phyloP scores from a whole-genome alignment of 176 grass and related monocot species.

The Triticum urartu region DNA sequence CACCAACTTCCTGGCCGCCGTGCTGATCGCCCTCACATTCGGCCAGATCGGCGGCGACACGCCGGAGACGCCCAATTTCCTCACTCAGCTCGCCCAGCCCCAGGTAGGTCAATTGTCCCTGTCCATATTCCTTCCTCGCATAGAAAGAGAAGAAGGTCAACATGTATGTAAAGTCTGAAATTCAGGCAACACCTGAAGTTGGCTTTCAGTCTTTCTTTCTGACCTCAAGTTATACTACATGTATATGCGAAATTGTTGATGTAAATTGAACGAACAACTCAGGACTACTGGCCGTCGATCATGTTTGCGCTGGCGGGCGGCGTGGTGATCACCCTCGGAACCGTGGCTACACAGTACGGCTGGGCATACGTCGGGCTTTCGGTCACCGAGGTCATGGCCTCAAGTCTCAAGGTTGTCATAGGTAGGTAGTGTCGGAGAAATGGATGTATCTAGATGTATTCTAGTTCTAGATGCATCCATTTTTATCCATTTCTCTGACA shows the following conservation, averaged over 20 bases:
- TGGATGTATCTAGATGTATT: too few relatives aligned
- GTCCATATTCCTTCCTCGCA: too few relatives aligned
- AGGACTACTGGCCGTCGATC: slow-evolving; percentile 84
- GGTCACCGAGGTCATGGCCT: slow-evolving; percentile 88
- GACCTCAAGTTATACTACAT: background rate
- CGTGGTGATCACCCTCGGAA: slow-evolving; percentile 76
- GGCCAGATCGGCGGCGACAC: slow-evolving; percentile 71
- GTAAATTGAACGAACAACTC: background rate
- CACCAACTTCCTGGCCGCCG: slow-evolving; percentile 80
- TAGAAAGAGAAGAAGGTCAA: too few relatives aligned
- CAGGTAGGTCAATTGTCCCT: background rate
- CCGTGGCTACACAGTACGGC: slow-evolving; percentile 85
- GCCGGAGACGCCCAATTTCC: slow-evolving; percentile 70
- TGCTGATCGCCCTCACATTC: slow-evolving; percentile 70
- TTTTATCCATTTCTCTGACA: too few relatives aligned
- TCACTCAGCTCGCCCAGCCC: slow-evolving; percentile 77
- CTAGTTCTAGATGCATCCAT: too few relatives aligned
- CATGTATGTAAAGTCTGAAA: too few relatives aligned
- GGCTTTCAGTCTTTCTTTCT: background rate
- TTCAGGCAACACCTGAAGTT: background rate
- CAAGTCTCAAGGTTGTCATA: slow-evolving; percentile 89
- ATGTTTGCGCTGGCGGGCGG: slow-evolving; percentile 80
- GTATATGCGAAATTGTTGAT: too few relatives aligned
- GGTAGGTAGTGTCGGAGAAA: slow-evolving; percentile 42
- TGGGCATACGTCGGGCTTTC: slow-evolving; percentile 90